Conservation (phyloP, 225 moss, liverwort and hornwort genomes). For the Thuidium tamariscinum region DNA sequence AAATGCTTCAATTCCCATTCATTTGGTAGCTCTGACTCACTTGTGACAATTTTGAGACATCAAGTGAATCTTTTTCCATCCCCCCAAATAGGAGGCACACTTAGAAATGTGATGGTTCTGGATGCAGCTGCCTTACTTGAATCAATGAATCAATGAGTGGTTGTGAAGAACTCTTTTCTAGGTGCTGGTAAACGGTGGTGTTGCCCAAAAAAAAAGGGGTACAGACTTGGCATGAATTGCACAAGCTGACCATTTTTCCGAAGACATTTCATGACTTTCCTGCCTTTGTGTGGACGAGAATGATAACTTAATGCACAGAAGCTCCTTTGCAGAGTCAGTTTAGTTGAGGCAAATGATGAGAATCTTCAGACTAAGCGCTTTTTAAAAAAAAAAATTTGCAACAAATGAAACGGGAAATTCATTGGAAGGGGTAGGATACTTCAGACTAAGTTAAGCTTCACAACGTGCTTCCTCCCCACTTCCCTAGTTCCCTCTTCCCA, state of each 20-base stretch:
- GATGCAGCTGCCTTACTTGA: neutral
- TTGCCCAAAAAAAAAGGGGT: neutral
- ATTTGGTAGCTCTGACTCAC: neutral
- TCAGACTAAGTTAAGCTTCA: neutral
- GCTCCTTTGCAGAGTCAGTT: neutral
- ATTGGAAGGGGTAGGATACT: too few relatives aligned
- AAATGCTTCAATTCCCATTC: neutral
- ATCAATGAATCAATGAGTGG: rapidly evolving
- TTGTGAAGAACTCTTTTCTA: neutral
- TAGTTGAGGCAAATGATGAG: neutral
- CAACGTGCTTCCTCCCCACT: neutral
- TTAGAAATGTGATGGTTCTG: rapidly evolving
- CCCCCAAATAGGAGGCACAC: rapidly evolving
- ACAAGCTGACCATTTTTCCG: neutral
- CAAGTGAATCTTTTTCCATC: neutral
- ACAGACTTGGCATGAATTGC: too few relatives aligned
- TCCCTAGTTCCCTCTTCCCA: too few relatives aligned
- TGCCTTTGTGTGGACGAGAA: neutral
- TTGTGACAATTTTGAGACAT: neutral
- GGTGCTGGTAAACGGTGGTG: rapidly evolving
- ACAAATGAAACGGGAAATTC: too few relatives aligned
- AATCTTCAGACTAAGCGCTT: too few relatives aligned
- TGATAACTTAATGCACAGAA: too few relatives aligned
- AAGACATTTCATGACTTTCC: neutral
- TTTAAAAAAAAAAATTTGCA: too few relatives aligned